Percentiles rank a stretch among this genome's conserved stretches.
Conservation (phyloP, 106 monocot genomes). For the Xerophyta viscosa region DNA sequence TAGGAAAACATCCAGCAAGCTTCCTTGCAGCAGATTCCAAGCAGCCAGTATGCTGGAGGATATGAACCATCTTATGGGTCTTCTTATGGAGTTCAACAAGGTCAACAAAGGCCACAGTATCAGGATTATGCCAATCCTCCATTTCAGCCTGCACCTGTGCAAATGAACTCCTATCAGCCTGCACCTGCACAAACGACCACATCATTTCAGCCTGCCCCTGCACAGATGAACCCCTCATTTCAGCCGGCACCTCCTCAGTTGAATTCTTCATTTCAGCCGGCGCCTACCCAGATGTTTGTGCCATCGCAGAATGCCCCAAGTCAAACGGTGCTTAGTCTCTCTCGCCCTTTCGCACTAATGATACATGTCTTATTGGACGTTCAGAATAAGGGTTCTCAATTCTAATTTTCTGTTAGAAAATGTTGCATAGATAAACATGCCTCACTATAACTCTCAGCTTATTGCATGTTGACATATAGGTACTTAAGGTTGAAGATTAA, state of each 20-base stretch:
- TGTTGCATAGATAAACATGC: too few species aligned
- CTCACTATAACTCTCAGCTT: too few species aligned
- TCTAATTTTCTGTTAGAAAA: too few species aligned
- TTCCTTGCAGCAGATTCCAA: constrained; percentile 20
- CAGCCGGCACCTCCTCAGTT: too few species aligned
- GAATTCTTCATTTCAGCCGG: constrained; percentile 29
- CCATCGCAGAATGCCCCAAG: constrained; percentile 31
- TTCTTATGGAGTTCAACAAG: constrained; percentile 51
- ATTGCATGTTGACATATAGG: too few species aligned
- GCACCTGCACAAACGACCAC: neutral
- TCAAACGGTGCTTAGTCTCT: neutral
- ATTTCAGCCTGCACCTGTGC: neutral
- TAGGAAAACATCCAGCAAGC: constrained; percentile 23
- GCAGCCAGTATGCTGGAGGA: constrained; percentile 28
- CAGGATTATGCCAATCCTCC: constrained; percentile 23
- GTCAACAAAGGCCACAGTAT: constrained; percentile 26
- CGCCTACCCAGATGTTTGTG: constrained; percentile 48
- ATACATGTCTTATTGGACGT: neutral
- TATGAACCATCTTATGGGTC: constrained; percentile 37
- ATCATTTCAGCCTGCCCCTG: too few species aligned
- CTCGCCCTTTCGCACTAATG: neutral
- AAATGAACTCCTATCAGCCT: neutral
- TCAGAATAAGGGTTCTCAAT: too few species aligned
- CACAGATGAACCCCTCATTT: too few species aligned
- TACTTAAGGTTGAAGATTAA: too few species aligned